These are phyloP conservation scores for Eragrostis tef DNA, from an alignment of 202 grass and related monocot species.

Conservation along the genomic window DNA sequence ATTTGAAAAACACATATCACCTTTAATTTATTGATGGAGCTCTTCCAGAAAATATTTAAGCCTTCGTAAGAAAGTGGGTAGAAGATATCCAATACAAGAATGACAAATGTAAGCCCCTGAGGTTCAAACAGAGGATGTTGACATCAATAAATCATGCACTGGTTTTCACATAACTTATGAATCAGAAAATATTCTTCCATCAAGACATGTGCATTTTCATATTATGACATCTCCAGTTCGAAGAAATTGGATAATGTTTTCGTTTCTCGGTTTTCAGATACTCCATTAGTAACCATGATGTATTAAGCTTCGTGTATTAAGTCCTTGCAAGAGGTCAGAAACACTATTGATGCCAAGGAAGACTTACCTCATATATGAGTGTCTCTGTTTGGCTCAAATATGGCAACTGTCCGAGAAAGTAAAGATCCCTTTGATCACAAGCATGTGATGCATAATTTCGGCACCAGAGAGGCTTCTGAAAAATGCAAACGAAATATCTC, in stretches of 20 bases:
- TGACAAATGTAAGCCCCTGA: slow-evolving; percentile 71
- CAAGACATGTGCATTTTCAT: neutral
- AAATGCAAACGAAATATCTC: slow-evolving; percentile 49
- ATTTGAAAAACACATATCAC: slow-evolving; percentile 38
- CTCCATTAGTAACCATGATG: slow-evolving; percentile 10
- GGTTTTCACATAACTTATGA: slow-evolving; percentile 7
- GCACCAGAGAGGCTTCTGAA: slow-evolving; percentile 95
- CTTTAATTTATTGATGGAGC: slow-evolving; percentile 83
- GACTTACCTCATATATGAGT: slow-evolving; percentile 79
- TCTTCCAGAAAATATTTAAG: slow-evolving; percentile 70
- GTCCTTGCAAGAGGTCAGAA: slow-evolving; percentile 36
- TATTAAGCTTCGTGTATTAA: slow-evolving; percentile 34
- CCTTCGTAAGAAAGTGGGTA: slow-evolving; percentile 93
- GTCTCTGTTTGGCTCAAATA: slow-evolving; percentile 70
- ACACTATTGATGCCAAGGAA: slow-evolving; percentile 28
- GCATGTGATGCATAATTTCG: slow-evolving; percentile 53
- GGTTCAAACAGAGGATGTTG: slow-evolving; percentile 38
- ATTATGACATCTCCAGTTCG: slow-evolving; percentile 33
- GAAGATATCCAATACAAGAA: slow-evolving; percentile 82
- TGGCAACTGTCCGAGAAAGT: slow-evolving; percentile 87
- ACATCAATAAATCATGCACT: slow-evolving; percentile 42
- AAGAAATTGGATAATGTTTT: slow-evolving; percentile 37
- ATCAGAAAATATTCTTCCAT: neutral
- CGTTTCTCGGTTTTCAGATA: no score
- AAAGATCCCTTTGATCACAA: slow-evolving; percentile 83